Conservation (phyloP, 2,329 filamentous ascomycete species). For the Stagonosporopsis tanaceti region DNA sequence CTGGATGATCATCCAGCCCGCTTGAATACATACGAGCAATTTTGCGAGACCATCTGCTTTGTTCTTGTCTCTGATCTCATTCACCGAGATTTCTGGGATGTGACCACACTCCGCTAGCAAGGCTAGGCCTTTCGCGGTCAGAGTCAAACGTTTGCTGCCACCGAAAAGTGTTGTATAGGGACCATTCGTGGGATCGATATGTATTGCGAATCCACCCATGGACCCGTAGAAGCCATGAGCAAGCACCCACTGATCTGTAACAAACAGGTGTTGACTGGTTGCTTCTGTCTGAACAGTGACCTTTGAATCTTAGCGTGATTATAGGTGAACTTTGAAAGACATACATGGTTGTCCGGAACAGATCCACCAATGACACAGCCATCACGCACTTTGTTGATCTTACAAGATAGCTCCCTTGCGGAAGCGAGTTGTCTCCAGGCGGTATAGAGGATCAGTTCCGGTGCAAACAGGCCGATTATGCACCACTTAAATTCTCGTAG, state of each 20-base stretch:
- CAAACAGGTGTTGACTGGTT: not conserved
- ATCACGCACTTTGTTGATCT: too few species aligned
- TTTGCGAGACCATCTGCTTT: not conserved
- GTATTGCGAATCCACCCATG: slow-evolving; percentile 6
- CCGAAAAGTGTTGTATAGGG: not conserved
- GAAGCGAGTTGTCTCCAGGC: too few species aligned
- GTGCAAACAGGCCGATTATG: too few species aligned
- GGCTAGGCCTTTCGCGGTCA: not conserved
- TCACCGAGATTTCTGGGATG: not conserved
- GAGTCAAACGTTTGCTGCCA: too few species aligned
- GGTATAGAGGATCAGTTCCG: too few species aligned
- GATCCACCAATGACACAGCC: too few species aligned
- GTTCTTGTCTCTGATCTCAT: not conserved
- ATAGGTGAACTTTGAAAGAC: too few species aligned
- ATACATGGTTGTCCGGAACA: too few species aligned
- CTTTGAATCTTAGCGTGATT: too few species aligned
- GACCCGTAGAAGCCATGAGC: slow-evolving; percentile 1
- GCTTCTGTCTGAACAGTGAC: too few species aligned
- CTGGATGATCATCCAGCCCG: not conserved
- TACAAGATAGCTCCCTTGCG: too few species aligned
- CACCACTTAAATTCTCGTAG: too few species aligned
- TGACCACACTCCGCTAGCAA: not conserved
- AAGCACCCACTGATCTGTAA: not conserved
- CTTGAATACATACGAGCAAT: not conserved
- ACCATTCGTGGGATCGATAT: not conserved